These are phyloP conservation scores for Flaveria robusta DNA, from an alignment of 129 eudicot genomes.

Conservation along the genomic window DNA sequence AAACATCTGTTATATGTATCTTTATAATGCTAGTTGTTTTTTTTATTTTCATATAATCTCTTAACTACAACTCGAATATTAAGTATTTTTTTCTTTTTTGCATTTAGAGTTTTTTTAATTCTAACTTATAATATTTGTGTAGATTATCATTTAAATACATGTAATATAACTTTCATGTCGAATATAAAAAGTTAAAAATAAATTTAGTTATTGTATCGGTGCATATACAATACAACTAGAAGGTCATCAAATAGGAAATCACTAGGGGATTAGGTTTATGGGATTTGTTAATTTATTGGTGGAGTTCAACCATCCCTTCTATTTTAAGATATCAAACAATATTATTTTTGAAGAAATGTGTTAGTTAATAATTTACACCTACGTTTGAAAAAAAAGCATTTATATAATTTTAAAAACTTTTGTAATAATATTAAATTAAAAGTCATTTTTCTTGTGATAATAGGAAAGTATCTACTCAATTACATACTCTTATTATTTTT, in stretches of 20 bases:
- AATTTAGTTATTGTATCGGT: neutral
- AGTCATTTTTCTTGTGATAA: neutral
- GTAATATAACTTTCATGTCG: neutral
- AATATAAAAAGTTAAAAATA: neutral
- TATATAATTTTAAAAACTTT: no score
- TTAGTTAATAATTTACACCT: slow-evolving; percentile 1
- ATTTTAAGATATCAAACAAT: slow-evolving; percentile 21
- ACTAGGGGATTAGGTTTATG: slow-evolving; percentile 32
- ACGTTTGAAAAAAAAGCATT: neutral
- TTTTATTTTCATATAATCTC: no score
- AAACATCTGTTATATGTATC: no score
- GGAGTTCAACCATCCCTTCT: slow-evolving; percentile 34
- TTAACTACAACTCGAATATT: no score
- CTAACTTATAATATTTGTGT: no score
- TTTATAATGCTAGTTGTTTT: no score
- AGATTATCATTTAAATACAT: neutral
- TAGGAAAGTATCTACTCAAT: no score
- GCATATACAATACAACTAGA: neutral
- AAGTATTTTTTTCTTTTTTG: no score
- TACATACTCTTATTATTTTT: neutral
- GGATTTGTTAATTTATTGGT: slow-evolving; percentile 31
- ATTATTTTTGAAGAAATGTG: slow-evolving; percentile 20
- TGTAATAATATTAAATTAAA: neutral
- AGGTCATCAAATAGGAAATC: neutral
- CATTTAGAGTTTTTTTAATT: no score